phyloP scores from a whole-genome alignment of 306 rosid genomes.

The Rubus parviflorus region DNA sequence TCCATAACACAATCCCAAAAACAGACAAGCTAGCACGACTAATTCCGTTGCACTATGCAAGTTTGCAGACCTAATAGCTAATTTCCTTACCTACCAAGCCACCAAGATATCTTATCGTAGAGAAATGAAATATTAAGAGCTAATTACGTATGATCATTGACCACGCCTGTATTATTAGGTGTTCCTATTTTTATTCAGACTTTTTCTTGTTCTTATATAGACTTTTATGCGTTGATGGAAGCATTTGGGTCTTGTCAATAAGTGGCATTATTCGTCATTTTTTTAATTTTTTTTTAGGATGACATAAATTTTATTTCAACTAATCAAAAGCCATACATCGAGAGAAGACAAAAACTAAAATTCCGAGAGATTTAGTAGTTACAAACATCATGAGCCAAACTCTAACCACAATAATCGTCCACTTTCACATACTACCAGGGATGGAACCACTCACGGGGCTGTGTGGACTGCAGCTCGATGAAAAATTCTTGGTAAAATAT shows the following conservation, averaged over 20 bases:
- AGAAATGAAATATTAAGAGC: background rate
- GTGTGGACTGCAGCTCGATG: too few relatives aligned
- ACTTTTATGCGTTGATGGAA: background rate
- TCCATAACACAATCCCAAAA: background rate
- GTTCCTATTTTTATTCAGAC: background rate
- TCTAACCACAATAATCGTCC: too few relatives aligned
- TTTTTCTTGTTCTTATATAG: background rate
- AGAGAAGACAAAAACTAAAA: too few relatives aligned
- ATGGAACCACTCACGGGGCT: too few relatives aligned
- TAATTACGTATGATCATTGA: background rate
- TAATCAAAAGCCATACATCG: too few relatives aligned
- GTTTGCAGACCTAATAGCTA: background rate
- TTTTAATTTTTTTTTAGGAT: too few relatives aligned
- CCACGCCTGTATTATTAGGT: slow-evolving; percentile 18
- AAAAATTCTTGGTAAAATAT: too few relatives aligned
- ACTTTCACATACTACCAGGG: too few relatives aligned
- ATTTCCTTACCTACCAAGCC: background rate
- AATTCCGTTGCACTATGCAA: background rate
- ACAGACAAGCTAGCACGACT: background rate
- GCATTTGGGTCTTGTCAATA: background rate
- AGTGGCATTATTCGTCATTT: background rate
- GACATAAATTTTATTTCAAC: too few relatives aligned
- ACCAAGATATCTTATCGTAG: background rate
- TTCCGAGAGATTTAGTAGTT: too few relatives aligned
- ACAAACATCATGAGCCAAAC: too few relatives aligned